Base-by-base conservation (phyloP, 1,284 basidiomycete species). In the Trichosporon sp. region DNA sequence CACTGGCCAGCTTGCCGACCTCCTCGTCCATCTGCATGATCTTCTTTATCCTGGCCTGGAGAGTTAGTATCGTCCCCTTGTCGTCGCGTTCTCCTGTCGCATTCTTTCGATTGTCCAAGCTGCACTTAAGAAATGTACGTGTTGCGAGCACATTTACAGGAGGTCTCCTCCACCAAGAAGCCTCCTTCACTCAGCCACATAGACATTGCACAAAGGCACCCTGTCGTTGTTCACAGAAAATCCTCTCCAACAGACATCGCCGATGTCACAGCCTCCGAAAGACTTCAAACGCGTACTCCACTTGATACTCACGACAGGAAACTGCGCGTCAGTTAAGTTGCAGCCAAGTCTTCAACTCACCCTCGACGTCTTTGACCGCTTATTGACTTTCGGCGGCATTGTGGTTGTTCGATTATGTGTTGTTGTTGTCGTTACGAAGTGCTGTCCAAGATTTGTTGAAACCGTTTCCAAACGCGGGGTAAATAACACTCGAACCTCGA, bases 21-120 rank as follows among this genome's bases (percentile, higher is more conserved):
- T 99, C 95, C 77, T 99, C 96, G 78, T 99, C 95, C 78, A 95
- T 94, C 83, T 99, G 95, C 92, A 99, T 99, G 67, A 99, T 97
- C 83, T 95, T 93, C 85, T 98, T 99, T 83, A 98, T 99, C 61
- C 95, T 87, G 7, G 95, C 95, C 91, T 66, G 64, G 56, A 34
- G 19, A 1, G 66, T 57, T 16, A 64, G 40, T 21, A 11, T 21
- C 21, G 59, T 14, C 11, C 32, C 32, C 32, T 11, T 11, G 32
- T 5, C 32, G 34, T n/a, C n/a, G n/a, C 21, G 59, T 14, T 32
- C 32, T 11, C 32, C 32, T 11, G 32, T 5, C 32, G 34, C 34
- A 36, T 8, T 36, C 34, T 14, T 36, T 36, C 34, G 7, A 36
- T 3, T n/a, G n/a, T n/a, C n/a, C n/a, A n/a, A n/a, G n/a, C n/a